Evolutionary conservation across 2,329 filamentous ascomycete species (phyloP), one percentile per base, ranked within the genome.

Genomic region (Botrytis hyacinthi): DNA sequence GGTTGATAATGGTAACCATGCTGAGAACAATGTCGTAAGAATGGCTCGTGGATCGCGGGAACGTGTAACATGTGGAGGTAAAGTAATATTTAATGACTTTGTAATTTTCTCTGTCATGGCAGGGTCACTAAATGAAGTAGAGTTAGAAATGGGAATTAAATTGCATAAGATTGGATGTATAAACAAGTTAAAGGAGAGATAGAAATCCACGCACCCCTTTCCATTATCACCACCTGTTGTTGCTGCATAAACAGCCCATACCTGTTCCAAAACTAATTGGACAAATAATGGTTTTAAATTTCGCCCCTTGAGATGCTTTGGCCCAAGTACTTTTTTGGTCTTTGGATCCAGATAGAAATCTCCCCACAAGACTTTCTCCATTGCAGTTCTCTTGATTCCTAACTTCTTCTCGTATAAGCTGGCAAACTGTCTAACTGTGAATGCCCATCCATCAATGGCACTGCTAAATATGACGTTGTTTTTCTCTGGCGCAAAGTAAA

Each of bases 381-480:
- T 88, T 0, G 93, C 84, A 40, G 90, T 90, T 65, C 95, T 89
- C 83, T 97, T 98, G 82, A 98, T 97, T 22, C 96, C 95, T 10
- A 99, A 88, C 82, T 99, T 99, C 85, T 95, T 97, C 83, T 98
- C 95, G 80, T 98, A 99, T 42, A 98, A 85, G 54, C 89, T 89
- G 29, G 96, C 95, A 81, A 99, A 99, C 79, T 99, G 96, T 69
- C 94, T 90, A 68, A 97, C 91, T 0, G 96, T 99, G 80, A 99
- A 99, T 4, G 96, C 96, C 96, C 96, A 99, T n/a, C 96, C 96
- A 81, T 99, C 96, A 73, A 97, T 92, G 74, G 96, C 96, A 81
- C 95, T 98, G 84, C 94, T 94, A 82, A 99, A 99, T 76, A 99
- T 98, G 82, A 99, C 96, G 80, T 99, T 99, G 82, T 98, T 98